Percentiles rank a stretch among this genome's conserved stretches.
Evolutionary conservation across 768 basidiomycete genomes (phyloP).

Genomic region (Tulasnella calospora): DNA sequence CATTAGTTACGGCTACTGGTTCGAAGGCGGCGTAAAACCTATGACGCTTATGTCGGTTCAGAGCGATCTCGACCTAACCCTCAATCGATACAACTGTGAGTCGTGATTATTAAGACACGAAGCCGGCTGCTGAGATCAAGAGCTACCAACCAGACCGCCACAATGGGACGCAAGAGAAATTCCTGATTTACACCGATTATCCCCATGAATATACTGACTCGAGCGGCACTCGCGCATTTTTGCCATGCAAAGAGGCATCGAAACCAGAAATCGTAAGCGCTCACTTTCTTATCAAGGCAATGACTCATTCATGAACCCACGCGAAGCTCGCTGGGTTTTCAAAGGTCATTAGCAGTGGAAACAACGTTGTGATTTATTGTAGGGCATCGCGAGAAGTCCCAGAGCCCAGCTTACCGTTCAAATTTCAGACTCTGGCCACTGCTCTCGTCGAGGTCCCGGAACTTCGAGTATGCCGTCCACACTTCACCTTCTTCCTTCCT

Average conservation of each 20-base stretch:
- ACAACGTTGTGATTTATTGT: background rate
- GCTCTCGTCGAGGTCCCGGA: background rate
- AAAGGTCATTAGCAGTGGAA: background rate
- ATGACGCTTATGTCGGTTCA: background rate
- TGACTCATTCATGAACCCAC: background rate
- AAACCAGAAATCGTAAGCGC: background rate
- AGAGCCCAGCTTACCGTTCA: background rate
- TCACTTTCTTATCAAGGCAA: background rate
- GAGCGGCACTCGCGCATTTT: background rate
- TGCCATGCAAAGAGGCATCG: background rate
- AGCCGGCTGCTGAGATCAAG: background rate
- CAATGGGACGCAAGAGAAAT: background rate
- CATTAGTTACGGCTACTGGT: background rate
- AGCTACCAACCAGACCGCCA: background rate
- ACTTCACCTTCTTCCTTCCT: background rate
- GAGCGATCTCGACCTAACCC: background rate
- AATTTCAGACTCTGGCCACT: background rate
- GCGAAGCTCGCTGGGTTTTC: background rate
- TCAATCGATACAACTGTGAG: background rate
- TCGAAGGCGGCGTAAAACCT: background rate
- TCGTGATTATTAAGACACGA: no score
- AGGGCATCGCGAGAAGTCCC: background rate
- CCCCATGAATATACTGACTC: background rate
- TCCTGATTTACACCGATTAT: background rate
- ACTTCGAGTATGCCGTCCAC: background rate